phyloP scores from a whole-genome alignment of 1,284 basidiomycete species.

The Salmacisia buchloeana region DNA sequence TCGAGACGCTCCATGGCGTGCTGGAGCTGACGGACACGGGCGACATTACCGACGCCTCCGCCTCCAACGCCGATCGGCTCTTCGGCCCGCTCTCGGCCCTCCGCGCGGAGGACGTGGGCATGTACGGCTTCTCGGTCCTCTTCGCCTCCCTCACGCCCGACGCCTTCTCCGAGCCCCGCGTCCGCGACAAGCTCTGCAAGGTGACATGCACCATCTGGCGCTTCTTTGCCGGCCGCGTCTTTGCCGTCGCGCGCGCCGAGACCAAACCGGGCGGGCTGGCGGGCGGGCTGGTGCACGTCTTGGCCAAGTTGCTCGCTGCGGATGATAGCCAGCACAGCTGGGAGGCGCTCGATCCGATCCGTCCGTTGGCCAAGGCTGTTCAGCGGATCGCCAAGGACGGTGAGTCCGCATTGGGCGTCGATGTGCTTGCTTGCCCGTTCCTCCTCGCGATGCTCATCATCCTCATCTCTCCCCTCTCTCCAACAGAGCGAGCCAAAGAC shows the following conservation, averaged over 20 bases:
- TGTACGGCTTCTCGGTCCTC: conserved; percentile 28
- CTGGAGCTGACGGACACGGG: conserved; percentile 20
- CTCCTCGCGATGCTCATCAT: background rate
- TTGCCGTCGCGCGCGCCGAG: conserved; percentile 14
- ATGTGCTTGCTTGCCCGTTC: too few relatives aligned
- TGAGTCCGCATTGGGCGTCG: background rate
- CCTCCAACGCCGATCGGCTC: conserved; percentile 12
- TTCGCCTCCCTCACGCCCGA: conserved; percentile 19
- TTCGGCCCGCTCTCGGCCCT: conserved; percentile 12
- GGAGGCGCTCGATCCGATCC: background rate
- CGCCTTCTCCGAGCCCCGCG: conserved; percentile 21
- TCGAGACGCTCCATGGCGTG: conserved; percentile 27
- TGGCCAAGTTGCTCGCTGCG: background rate
- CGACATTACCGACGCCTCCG: conserved; percentile 20
- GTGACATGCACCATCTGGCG: conserved; percentile 19
- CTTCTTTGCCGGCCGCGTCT: conserved; percentile 19
- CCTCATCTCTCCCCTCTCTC: background rate
- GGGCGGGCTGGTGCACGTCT: background rate
- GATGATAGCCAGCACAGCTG: background rate
- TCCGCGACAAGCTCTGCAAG: conserved; percentile 21
- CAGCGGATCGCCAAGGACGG: background rate
- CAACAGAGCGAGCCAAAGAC: background rate
- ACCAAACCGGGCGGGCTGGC: background rate
- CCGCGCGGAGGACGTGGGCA: conserved; percentile 27
- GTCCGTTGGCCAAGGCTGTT: background rate